Percentiles rank a stretch among this genome's conserved stretches.
These are phyloP conservation scores for Leishmania amazonensis DNA, from an alignment of 208 protist genomes.

Conservation along the genomic window DNA sequence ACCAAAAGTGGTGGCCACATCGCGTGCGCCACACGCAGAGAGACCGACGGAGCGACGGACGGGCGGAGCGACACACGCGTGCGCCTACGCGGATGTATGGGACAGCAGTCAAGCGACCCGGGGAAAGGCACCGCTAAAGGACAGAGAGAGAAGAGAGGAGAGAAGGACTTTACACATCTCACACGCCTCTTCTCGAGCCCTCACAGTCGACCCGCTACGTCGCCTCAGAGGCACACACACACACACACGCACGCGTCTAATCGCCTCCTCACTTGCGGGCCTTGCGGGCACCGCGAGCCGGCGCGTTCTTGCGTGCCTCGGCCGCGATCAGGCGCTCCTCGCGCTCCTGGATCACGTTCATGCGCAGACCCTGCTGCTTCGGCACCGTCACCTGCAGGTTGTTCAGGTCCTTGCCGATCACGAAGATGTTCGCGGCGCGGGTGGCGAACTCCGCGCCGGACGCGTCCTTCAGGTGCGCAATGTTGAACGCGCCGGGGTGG, in stretches of 20 bases:
- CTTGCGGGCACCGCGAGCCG: conserved; percentile 49
- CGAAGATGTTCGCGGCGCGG: conserved; percentile 98
- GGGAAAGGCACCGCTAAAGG: neutral
- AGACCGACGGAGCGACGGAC: neutral
- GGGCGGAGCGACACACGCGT: neutral
- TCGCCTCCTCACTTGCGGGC: conserved; percentile 45
- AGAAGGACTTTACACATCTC: neutral
- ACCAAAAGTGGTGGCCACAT: neutral
- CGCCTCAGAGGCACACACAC: neutral
- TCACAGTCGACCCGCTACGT: neutral
- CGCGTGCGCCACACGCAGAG: neutral
- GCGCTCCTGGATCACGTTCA: conserved; percentile 88
- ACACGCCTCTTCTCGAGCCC: neutral
- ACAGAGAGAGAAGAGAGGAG: neutral
- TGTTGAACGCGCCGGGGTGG: conserved; percentile 97
- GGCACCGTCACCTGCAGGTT: conserved; percentile 95
- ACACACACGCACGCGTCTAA: neutral
- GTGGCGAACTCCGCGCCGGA: conserved; percentile 97
- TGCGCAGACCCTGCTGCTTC: conserved; percentile 95
- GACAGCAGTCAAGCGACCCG: neutral
- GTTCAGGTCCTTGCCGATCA: conserved; percentile 96
- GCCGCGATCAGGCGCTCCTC: conserved; percentile 85
- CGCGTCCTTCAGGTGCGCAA: conserved; percentile 97
- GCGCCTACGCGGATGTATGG: neutral
- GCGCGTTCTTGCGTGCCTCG: conserved; percentile 63